Percentiles rank a stretch among this genome's conserved stretches.
Evolutionary conservation across 345 rosid genomes (phyloP).

Genomic region (Mallotus nudiflorus): DNA sequence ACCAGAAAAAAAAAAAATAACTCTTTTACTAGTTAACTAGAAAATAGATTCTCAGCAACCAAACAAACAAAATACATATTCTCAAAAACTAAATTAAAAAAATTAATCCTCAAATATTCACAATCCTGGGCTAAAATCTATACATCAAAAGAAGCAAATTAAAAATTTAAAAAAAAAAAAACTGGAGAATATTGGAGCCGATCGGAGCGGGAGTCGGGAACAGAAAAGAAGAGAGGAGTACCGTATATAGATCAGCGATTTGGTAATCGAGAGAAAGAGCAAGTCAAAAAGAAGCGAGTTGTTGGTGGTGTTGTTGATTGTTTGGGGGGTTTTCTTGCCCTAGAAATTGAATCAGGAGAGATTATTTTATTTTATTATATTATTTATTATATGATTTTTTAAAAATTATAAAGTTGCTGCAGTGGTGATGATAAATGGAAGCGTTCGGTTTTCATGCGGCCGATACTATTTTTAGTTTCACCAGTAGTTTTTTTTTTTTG

Average conservation of each 20-base stretch:
- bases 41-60: too few species aligned
- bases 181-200: too few species aligned
- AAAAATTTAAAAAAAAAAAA: not conserved
- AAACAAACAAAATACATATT: not conserved
- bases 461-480: not conserved
- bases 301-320: too few species aligned
- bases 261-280: slow-evolving; percentile 27
- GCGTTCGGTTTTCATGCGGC: not conserved
- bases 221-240: slow-evolving; percentile 18
- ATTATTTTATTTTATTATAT: too few species aligned
- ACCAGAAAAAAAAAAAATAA: too few species aligned
- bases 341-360: slow-evolving; percentile 23
- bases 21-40: not conserved
- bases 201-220: too few species aligned
- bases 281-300: slow-evolving; percentile 37
- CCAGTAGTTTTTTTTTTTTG: too few species aligned
- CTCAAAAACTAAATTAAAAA: slow-evolving; percentile 22
- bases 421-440: not conserved
- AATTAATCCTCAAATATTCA: slow-evolving; percentile 3
- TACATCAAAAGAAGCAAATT: not conserved
- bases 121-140: not conserved
- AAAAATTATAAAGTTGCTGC: too few species aligned
- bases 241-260: slow-evolving; percentile 19
- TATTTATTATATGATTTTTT: not conserved
- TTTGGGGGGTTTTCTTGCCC: slow-evolving; percentile 22